phyloP scores from a whole-genome alignment of 176 grass and related monocot species.

The Leersia perrieri region DNA sequence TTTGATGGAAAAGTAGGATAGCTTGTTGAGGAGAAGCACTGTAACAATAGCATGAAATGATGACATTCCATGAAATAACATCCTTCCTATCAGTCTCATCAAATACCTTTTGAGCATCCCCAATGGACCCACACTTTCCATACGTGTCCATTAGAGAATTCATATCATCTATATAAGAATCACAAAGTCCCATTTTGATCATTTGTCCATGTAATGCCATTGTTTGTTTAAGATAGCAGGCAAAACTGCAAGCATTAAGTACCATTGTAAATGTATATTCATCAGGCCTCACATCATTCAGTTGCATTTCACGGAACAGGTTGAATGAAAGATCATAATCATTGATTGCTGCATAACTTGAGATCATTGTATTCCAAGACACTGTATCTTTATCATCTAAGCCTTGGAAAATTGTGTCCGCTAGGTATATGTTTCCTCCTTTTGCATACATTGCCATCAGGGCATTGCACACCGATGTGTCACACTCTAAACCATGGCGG shows the following conservation, averaged over 20 bases:
- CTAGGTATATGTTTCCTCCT: constrained; percentile 10
- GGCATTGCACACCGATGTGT: constrained; percentile 49
- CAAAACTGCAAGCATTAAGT: constrained; percentile 42
- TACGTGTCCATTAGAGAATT: constrained; percentile 56
- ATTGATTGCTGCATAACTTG: constrained; percentile 14
- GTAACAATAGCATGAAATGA: constrained; percentile 53
- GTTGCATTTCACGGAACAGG: constrained; percentile 42
- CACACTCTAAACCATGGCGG: constrained; percentile 42
- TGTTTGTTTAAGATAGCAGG: constrained; percentile 36
- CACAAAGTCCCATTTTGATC: constrained; percentile 38
- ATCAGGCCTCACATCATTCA: constrained; percentile 38
- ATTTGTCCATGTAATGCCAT: constrained; percentile 49
- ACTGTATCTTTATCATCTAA: constrained; percentile 38
- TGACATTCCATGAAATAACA: constrained; percentile 54
- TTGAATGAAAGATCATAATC: constrained; percentile 47
- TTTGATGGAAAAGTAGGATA: constrained; percentile 35
- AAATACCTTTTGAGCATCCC: constrained; percentile 47
- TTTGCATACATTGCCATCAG: constrained; percentile 63
- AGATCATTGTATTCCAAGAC: constrained; percentile 57
- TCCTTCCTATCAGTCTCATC: constrained; percentile 47
- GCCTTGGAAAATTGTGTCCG: constrained; percentile 39
- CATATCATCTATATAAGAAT: constrained; percentile 34
- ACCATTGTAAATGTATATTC: constrained; percentile 50
- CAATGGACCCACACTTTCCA: constrained; percentile 55
- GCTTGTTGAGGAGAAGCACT: constrained; percentile 32